phyloP scores from a whole-genome alignment of 345 rosid species.

The Alliaria petiolata region DNA sequence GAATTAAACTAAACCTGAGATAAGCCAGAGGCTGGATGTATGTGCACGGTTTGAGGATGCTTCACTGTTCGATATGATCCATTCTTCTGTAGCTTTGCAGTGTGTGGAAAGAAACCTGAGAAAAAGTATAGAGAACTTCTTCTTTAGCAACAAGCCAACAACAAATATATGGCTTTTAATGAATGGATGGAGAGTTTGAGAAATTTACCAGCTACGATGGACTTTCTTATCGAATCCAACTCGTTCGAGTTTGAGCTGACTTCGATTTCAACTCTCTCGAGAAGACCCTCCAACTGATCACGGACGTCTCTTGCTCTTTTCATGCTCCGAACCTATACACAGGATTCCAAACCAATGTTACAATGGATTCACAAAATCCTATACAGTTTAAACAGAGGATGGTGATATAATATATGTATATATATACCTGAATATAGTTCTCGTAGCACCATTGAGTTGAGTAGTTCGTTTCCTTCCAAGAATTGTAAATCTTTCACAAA shows the following conservation, averaged over 20 bases:
- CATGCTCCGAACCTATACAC: constrained; percentile 48
- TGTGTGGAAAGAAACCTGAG: background rate
- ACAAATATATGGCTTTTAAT: no score
- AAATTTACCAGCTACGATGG: constrained; percentile 57
- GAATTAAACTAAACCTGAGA: constrained; percentile 49
- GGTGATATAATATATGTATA: no score
- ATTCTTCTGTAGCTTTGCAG: constrained; percentile 55
- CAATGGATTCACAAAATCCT: background rate
- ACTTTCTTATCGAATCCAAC: constrained; percentile 61
- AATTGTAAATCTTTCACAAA: constrained; percentile 55
- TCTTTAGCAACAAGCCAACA: no score
- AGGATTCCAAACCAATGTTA: no score
- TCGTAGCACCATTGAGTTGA: constrained; percentile 94
- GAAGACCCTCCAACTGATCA: constrained; percentile 78
- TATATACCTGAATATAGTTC: constrained; percentile 88
- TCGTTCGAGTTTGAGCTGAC: constrained; percentile 45
- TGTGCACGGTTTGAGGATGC: constrained; percentile 72
- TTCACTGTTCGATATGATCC: constrained; percentile 83
- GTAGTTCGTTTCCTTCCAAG: constrained; percentile 87
- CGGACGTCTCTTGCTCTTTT: constrained; percentile 89
- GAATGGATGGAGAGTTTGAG: no score
- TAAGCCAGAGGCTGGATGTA: constrained; percentile 86
- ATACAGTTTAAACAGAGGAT: background rate
- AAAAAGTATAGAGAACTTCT: no score
- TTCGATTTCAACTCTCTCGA: constrained; percentile 86